phyloP scores from a whole-genome alignment of 2,329 filamentous ascomycete genomes.

The Fusarium tuaranense region DNA sequence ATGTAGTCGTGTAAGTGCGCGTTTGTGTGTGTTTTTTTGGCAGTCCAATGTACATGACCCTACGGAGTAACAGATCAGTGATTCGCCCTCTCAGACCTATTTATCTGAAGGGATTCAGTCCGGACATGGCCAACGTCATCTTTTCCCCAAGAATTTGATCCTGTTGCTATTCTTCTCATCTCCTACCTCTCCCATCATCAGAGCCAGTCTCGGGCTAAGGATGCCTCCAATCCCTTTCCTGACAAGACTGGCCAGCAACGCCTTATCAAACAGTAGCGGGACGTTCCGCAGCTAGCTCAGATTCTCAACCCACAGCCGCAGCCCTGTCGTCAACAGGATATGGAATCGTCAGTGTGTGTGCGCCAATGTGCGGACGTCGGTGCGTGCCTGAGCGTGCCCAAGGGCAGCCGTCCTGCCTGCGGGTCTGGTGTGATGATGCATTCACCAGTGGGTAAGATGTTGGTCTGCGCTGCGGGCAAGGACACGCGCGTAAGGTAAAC shows the following conservation, averaged over 20 bases:
- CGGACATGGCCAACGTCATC: neutral
- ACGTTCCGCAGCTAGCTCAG: constrained; percentile 38
- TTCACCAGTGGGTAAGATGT: neutral
- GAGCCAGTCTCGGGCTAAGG: constrained; percentile 4
- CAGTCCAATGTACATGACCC: neutral
- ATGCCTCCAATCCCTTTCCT: constrained; percentile 8
- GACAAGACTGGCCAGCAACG: constrained; percentile 10
- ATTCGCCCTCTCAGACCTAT: neutral
- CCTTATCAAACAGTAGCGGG: constrained; percentile 29
- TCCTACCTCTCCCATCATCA: neutral
- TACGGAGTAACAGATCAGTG: neutral
- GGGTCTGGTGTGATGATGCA: constrained; percentile 3
- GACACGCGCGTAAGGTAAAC: constrained; percentile 22
- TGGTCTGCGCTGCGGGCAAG: neutral
- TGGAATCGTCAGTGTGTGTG: neutral
- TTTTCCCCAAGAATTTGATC: neutral
- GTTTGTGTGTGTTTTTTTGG: neutral
- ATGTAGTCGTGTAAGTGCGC: constrained; percentile 5
- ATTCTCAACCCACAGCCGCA: constrained; percentile 3
- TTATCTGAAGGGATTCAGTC: neutral
- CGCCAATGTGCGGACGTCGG: neutral
- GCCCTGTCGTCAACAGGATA: constrained; percentile 7
- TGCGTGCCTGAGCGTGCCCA: constrained; percentile 9
- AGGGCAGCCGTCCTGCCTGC: neutral
- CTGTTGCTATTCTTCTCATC: neutral